phyloP scores from a whole-genome alignment of 2,329 filamentous ascomycete species.

The Fusarium nygamai region DNA sequence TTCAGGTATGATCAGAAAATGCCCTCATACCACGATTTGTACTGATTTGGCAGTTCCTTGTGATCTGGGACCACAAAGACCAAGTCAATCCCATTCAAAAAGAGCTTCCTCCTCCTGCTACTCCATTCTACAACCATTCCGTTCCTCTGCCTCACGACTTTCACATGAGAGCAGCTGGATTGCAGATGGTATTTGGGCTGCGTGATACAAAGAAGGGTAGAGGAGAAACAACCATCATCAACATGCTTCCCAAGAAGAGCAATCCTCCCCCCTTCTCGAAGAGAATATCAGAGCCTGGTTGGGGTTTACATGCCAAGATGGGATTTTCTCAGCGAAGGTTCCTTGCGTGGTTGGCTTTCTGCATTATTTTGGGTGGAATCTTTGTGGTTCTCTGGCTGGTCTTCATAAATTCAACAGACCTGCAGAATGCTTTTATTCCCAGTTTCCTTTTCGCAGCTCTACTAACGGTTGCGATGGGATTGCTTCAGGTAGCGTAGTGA shows the following conservation, averaged over 20 bases:
- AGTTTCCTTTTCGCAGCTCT: rapidly evolving
- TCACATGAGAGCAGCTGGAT: neutral
- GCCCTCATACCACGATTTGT: rapidly evolving
- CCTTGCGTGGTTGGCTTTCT: neutral
- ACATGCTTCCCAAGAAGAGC: neutral
- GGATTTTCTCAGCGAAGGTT: neutral
- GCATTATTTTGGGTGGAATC: neutral
- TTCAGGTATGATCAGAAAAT: neutral
- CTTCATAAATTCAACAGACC: neutral
- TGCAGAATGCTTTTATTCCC: neutral
- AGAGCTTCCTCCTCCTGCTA: rapidly evolving
- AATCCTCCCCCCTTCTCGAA: neutral
- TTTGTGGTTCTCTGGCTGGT: neutral
- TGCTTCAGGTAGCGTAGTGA: neutral
- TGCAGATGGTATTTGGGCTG: rapidly evolving
- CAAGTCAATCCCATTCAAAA: rapidly evolving
- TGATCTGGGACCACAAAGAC: rapidly evolving
- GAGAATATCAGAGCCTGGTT: neutral
- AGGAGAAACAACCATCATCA: neutral
- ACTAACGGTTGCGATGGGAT: neutral
- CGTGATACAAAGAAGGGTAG: rapidly evolving
- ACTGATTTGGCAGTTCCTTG: neutral
- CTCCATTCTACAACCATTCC: neutral
- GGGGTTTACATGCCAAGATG: neutral
- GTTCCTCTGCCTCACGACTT: neutral